Percentiles rank a stretch among this genome's conserved stretches.
Evolutionary conservation across 495 filamentous ascomycete genomes (phyloP).

Genomic region (Ramalina intermedia): DNA sequence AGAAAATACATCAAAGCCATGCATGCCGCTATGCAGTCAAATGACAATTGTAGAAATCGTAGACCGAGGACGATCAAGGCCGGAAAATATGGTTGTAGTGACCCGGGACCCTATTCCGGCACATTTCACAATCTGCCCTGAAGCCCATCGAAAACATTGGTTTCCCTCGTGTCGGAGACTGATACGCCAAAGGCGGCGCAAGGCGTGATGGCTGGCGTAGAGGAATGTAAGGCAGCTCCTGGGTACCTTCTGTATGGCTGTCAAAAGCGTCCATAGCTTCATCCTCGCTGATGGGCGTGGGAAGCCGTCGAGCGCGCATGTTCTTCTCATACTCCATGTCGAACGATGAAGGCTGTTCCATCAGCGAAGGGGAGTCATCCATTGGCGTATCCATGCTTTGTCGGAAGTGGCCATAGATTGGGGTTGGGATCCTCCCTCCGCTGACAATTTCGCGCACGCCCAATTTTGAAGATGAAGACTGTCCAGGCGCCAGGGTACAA

Average conservation of each 20-base stretch:
- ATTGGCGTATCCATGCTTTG: constrained; percentile 18
- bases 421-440: constrained; percentile 26
- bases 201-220: constrained; percentile 8
- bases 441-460: constrained; percentile 13
- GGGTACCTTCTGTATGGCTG: constrained; percentile 19
- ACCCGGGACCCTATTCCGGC: constrained; percentile 60
- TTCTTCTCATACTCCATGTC: constrained; percentile 24
- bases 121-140: constrained; percentile 77
- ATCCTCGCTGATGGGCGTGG: constrained; percentile 58
- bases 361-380: constrained; percentile 12
- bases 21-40: not conserved
- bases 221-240: constrained; percentile 20
- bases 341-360: constrained; percentile 7
- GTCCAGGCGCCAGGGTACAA: constrained; percentile 19
- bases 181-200: constrained; percentile 7
- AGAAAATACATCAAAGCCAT: not conserved
- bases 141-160: constrained; percentile 70
- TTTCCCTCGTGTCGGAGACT: constrained; percentile 41
- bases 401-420: constrained; percentile 24
- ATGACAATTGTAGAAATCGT: not conserved
- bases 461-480: not conserved
- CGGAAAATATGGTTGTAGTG: constrained; percentile 75
- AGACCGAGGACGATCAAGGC: not conserved
- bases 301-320: constrained; percentile 43
- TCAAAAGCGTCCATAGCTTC: constrained; percentile 33